These are phyloP conservation scores for Tuctoria greenei DNA, from an alignment of 176 grass and related monocot species.

Conservation along the genomic window DNA sequence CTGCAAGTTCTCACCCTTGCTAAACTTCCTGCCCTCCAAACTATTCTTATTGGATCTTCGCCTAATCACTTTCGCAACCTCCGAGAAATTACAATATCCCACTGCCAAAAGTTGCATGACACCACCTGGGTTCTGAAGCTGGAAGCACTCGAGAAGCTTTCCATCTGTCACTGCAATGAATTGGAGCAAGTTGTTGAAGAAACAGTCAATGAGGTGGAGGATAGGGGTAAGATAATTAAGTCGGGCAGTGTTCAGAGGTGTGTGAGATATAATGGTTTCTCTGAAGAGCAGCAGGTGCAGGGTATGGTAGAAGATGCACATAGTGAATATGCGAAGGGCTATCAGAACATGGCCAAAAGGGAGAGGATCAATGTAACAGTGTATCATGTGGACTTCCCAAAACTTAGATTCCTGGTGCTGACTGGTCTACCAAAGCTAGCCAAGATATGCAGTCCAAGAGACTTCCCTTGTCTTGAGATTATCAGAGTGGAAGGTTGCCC, in stretches of 20 bases:
- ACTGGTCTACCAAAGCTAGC: conserved; percentile 46
- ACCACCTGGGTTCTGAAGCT: conserved; percentile 53
- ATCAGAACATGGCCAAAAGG: conserved; percentile 6
- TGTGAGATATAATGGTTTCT: conserved; percentile 8
- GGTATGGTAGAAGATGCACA: conserved; percentile 32
- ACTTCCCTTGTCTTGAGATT: conserved; percentile 59
- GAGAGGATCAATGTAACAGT: conserved; percentile 9
- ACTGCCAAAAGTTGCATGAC: conserved; percentile 47
- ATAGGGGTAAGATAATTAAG: background rate
- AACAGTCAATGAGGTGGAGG: background rate
- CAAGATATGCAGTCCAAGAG: conserved; percentile 49
- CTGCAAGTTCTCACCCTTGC: conserved; percentile 55
- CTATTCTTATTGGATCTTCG: conserved; percentile 30
- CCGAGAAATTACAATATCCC: conserved; percentile 48
- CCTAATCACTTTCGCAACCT: conserved; percentile 54
- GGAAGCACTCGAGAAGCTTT: conserved; percentile 56
- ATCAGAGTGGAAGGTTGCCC: conserved; percentile 59
- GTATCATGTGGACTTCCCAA: conserved; percentile 34
- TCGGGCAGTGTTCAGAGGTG: background rate
- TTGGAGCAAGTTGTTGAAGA: conserved; percentile 49
- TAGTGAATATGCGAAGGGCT: conserved; percentile 14
- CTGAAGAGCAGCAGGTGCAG: conserved; percentile 42
- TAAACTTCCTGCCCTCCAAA: conserved; percentile 43
- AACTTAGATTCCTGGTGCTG: conserved; percentile 51
- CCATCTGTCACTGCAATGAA: conserved; percentile 44